Evolutionary conservation across 495 filamentous ascomycete genomes (phyloP).

Genomic region (Aspergillus sclerotiicarbonarius): DNA sequence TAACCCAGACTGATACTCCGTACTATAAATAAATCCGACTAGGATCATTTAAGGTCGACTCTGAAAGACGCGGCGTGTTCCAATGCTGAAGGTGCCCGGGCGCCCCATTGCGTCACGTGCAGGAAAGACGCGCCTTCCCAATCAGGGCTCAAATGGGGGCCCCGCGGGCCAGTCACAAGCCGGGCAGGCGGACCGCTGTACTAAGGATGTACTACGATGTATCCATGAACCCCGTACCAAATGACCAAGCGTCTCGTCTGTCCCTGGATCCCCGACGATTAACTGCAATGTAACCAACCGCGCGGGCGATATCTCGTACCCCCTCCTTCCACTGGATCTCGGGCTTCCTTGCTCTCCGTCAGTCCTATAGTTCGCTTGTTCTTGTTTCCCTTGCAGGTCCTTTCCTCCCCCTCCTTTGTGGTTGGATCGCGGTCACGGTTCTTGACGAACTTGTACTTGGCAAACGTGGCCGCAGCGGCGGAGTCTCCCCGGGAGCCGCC

Average conservation of each 20-base stretch:
- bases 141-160: neutral
- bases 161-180: neutral
- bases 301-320: neutral
- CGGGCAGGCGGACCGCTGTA: neutral
- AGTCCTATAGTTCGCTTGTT: neutral
- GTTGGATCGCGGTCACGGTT: neutral
- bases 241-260: neutral
- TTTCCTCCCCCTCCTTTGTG: neutral
- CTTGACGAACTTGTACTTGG: neutral
- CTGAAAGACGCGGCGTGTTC: neutral
- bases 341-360: neutral
- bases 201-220: too few species aligned
- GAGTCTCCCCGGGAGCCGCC: neutral
- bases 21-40: neutral
- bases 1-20: neutral
- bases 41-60: neutral
- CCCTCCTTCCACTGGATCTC: neutral
- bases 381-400: neutral
- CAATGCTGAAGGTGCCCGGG: neutral
- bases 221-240: too few species aligned
- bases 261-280: neutral
- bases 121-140: neutral
- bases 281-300: neutral
- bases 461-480: conserved; percentile 13
- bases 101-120: neutral